A percentile compares a stretch with the other conserved stretches of the same genome.
Conservation (phyloP, 257 asterid species). For the Solanum lignicaule region DNA sequence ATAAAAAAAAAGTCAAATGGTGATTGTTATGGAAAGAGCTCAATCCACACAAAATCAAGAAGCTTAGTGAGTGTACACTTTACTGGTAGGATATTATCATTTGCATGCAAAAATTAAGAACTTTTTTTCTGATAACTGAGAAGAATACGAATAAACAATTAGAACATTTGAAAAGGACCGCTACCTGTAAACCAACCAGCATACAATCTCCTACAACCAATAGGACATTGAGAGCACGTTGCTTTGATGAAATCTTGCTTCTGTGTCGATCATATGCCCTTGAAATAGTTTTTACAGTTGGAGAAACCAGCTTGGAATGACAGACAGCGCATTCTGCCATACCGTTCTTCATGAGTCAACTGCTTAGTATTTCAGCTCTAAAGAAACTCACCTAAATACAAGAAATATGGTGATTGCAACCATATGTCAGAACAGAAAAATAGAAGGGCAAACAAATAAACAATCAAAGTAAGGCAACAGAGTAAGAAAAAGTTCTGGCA, state of each 20-base stretch:
- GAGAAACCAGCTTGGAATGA: slow-evolving; percentile 66
- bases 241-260: slow-evolving; percentile 59
- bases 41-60: neutral
- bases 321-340: slow-evolving; percentile 81
- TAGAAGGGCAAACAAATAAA: neutral
- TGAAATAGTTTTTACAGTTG: slow-evolving; percentile 48
- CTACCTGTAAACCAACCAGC: slow-evolving; percentile 70
- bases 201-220: slow-evolving; percentile 69
- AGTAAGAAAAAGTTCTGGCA: neutral
- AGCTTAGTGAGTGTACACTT: neutral
- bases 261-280: slow-evolving; percentile 66
- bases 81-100: neutral
- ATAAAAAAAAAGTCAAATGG: neutral
- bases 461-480: neutral
- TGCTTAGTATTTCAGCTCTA: neutral
- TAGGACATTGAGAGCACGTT: slow-evolving; percentile 53
- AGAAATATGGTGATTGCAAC: neutral
- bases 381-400: neutral
- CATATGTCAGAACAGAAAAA: neutral
- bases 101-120: neutral
- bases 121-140: neutral
- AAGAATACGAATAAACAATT: neutral
- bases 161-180: neutral
- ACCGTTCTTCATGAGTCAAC: slow-evolving; percentile 41
- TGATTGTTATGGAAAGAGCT: neutral